Evolutionary conservation across 148 eudicot species (phyloP), one percentile per base, ranked within the genome.

Genomic region (Rhododendron simsii): DNA sequence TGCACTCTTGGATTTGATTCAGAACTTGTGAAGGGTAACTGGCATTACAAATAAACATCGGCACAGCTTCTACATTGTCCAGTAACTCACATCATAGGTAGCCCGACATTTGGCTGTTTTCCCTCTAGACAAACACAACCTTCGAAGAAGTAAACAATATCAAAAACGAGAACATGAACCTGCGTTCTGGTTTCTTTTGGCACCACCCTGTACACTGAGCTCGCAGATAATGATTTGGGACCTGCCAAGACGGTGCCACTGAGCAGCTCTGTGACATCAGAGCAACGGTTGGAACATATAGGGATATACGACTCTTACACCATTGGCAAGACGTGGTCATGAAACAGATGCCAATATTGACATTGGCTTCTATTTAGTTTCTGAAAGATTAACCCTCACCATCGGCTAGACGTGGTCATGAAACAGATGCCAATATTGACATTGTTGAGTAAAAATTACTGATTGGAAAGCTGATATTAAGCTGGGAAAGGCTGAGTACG

Each of bases 41-140:
- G 89, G 87, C 92, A 12, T 79, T 87, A 88, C 91, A 90, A 1
- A 91, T 89, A 85, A 88, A 91, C 92, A 90, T 90, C 6, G 91
- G 93, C 87, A 88, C 67, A 21, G 85, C 85, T 90, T 90, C 91
- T 88, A 88, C 73, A 86, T 74, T 76, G 91, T 88, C 91, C 91
- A 86, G 53, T 90, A 86, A 71, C 90, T 88, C 78, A 89, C 91
- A 59, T 87, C 91, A 65, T 90, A 88, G 14, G 89, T 88, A 90
- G 2, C 87, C 86, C 35, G 91, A 90, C 1, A 87, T 86, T 48
- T 79, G 74, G 86, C 86, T 82, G 71, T 90, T 90, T 26, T 86
- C 89, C 47, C 91, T 83, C 28, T 48, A 37, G 18, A 88, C 87
- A 87, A 53, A 50, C n/a, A 89, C 88, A 21, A 51, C 86, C 87